These are phyloP conservation scores for Diutina neorugosa DNA, from an alignment of 1,139 yeast genomes.

Conservation along the genomic window DNA sequence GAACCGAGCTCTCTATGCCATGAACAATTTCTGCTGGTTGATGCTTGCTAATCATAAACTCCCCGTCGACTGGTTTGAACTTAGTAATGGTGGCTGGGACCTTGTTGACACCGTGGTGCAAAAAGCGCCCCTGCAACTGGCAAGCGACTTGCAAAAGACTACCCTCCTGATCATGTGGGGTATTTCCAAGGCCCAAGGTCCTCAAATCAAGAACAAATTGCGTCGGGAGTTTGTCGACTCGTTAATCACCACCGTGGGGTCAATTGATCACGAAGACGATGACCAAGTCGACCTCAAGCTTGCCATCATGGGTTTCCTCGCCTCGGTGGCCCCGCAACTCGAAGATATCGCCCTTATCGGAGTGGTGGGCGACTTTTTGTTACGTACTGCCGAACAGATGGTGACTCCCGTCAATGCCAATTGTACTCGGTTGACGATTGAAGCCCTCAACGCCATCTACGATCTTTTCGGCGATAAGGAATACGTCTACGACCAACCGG, in stretches of 20 bases:
- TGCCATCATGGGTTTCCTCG: constrained; percentile 39
- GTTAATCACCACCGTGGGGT: constrained; percentile 15
- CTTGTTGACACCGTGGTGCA: constrained; percentile 13
- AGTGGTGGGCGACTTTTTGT: constrained; percentile 33
- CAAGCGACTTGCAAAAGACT: constrained; percentile 21
- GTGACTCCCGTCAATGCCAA: constrained; percentile 12
- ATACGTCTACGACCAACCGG: constrained; percentile 52
- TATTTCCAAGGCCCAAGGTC: constrained; percentile 32
- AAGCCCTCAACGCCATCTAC: constrained; percentile 52
- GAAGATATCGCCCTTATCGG: constrained; percentile 34
- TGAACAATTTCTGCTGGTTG: constrained; percentile 62
- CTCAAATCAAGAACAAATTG: constrained; percentile 15
- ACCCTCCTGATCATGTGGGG: constrained; percentile 56
- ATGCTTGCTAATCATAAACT: constrained; percentile 20
- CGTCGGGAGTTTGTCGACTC: constrained; percentile 15
- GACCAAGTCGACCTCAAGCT: constrained; percentile 10
- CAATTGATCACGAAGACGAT: constrained; percentile 6
- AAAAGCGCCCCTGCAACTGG: neutral
- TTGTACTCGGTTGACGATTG: constrained; percentile 35
- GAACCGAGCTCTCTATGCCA: constrained; percentile 46
- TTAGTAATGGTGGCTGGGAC: constrained; percentile 26
- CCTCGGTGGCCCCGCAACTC: constrained; percentile 34
- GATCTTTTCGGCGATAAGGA: constrained; percentile 74
- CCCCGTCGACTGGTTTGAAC: constrained; percentile 26
- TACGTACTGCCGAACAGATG: constrained; percentile 16